Evolutionary conservation across 2,329 filamentous ascomycete species (phyloP).

Genomic region (Stemphylium lycopersici): DNA sequence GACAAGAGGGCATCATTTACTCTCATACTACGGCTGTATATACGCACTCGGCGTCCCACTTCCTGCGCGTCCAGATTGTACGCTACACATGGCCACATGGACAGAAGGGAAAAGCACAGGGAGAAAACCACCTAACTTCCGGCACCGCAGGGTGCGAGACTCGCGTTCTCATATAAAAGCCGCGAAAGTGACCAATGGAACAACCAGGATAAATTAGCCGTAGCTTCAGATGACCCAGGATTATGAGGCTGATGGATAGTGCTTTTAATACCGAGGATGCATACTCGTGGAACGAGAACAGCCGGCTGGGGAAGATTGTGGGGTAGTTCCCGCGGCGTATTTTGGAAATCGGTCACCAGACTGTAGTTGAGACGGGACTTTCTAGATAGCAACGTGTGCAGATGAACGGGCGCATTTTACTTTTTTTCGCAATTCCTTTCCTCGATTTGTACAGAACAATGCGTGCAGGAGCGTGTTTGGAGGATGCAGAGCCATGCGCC

Average conservation of each 20-base stretch:
- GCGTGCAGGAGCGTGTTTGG: too few relatives aligned
- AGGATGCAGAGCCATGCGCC: too few relatives aligned
- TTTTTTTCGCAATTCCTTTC: background rate
- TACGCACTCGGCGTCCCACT: conserved; percentile 5
- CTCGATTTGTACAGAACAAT: background rate
- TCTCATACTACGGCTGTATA: conserved; percentile 16
- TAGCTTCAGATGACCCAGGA: conserved; percentile 24
- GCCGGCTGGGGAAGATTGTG: conserved; percentile 22
- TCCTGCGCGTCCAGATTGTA: background rate
- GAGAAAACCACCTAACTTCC: conserved; percentile 20
- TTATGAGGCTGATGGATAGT: conserved; percentile 33
- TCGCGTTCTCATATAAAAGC: conserved; percentile 30
- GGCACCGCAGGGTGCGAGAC: conserved; percentile 15
- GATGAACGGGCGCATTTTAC: background rate
- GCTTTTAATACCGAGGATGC: conserved; percentile 25
- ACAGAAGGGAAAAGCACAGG: conserved; percentile 14
- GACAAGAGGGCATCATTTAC: conserved; percentile 3
- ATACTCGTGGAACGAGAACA: conserved; percentile 24
- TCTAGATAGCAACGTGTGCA: background rate
- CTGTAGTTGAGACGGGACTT: conserved; percentile 2
- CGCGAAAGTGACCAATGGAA: conserved; percentile 22
- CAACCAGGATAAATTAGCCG: conserved; percentile 18
- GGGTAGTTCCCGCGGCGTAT: conserved; percentile 17
- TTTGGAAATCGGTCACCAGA: conserved; percentile 12
- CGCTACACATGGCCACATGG: conserved; percentile 12